Evolutionary conservation across 1,139 yeast species (phyloP).

Genomic region (Taphrina flavorubra): DNA sequence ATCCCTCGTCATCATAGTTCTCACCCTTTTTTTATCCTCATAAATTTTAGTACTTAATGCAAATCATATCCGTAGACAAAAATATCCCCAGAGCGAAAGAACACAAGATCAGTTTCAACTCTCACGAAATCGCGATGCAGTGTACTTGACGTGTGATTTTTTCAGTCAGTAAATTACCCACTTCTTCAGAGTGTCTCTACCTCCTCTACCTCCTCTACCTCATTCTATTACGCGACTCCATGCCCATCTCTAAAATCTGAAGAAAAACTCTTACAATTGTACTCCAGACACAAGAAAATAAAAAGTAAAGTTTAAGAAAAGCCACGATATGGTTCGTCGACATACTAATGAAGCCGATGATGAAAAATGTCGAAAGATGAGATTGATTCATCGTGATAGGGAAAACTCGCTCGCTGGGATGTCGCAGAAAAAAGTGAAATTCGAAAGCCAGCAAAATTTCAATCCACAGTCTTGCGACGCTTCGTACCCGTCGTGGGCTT

Average conservation of each 20-base stretch:
- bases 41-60: slow-evolving; percentile 12
- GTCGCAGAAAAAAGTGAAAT: too few species aligned
- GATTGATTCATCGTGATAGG: too few species aligned
- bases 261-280: background rate
- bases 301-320: background rate
- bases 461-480: slow-evolving; percentile 12
- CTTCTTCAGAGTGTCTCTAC: background rate
- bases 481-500: slow-evolving; percentile 5
- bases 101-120: background rate
- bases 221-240: background rate
- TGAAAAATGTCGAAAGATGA: background rate
- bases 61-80: slow-evolving; percentile 1
- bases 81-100: background rate
- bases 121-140: too few species aligned
- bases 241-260: background rate
- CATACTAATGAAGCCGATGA: background rate
- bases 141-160: background rate
- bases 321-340: background rate
- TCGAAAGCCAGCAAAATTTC: background rate
- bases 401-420: too few species aligned
- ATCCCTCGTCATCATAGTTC: too few species aligned
- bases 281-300: slow-evolving; percentile 4
- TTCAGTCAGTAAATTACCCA: background rate
- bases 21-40: too few species aligned
- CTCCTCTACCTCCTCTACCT: background rate